Evolutionary conservation across 345 rosid genomes (phyloP), one percentile per base, ranked within the genome.

Genomic region (Rhodamnia argentea): DNA sequence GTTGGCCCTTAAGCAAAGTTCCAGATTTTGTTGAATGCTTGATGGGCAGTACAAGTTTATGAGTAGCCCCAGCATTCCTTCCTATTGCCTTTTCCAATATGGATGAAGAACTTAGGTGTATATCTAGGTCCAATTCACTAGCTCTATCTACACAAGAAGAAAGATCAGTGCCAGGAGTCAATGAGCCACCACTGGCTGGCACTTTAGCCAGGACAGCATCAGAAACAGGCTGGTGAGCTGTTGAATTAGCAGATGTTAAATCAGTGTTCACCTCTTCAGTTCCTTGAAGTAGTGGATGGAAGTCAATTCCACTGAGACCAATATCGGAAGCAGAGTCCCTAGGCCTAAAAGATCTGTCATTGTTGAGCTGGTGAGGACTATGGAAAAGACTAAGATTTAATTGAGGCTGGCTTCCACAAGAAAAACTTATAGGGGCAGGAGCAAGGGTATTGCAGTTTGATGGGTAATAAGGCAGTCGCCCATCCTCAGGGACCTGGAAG

Each of bases 261-360:
- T 89, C 89, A 70, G 56, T 85, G 32, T 88, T 92, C 59, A 84
- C 91, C 86, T 87, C 91, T 84, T 94, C 93, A 9, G 88, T 87
- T 92, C 94, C 94, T 88, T 93, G 95, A 89, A 97, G 90, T 81
- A 96, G 98, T 10, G 99, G 99, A 87, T 97, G 99, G 90, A 97
- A 95, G 85, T 95, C 95, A 83, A 93, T 92, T 85, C 92, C 92
- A 60, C 88, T 87, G 70, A 90, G 88, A 83, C 88, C 90, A 18
- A 37, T 22, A 18, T 18, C 22, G 74, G 92, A 87, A 84, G 89
- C 85, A 50, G 91, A 89, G 83, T 92, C 94, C 86, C 88, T 87
- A 32, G 87, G 86, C 91, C 90, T 91, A 50, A 87, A 37, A 85
- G 91, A 91, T 89, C 85, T 90, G 18, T 85, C 76, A 78, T 85